Conservation (phyloP, 768 basidiomycete species). For the Clathrus columnatus region DNA sequence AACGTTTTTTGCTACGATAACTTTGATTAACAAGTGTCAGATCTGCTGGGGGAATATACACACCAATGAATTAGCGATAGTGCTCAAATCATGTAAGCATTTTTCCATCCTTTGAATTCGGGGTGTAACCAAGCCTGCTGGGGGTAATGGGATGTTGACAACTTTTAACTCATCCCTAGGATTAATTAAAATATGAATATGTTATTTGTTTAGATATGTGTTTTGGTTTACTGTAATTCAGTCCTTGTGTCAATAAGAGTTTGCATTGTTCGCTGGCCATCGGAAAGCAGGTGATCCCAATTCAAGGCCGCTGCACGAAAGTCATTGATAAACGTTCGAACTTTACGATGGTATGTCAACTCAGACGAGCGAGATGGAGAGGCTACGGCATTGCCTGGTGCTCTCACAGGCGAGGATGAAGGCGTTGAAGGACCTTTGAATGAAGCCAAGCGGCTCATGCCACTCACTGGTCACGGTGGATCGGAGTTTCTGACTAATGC, state of each 20-base stretch:
- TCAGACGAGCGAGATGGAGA: constrained; percentile 42
- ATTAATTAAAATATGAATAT: no score
- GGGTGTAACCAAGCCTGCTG: constrained; percentile 49
- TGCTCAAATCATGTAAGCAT: constrained; percentile 49
- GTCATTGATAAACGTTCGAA: constrained; percentile 61
- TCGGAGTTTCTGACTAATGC: no score
- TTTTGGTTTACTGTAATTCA: constrained; percentile 79
- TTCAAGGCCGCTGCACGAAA: constrained; percentile 51
- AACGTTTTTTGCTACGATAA: constrained; percentile 57
- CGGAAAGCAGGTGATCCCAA: constrained; percentile 77
- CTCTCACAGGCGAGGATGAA: constrained; percentile 49
- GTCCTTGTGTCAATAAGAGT: constrained; percentile 71
- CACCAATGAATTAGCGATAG: constrained; percentile 58
- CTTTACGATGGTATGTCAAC: constrained; percentile 74
- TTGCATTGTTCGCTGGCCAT: constrained; percentile 70
- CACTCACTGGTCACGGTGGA: no score
- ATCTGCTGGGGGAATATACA: constrained; percentile 18
- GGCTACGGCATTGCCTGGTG: constrained; percentile 30
- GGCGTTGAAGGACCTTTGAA: constrained; percentile 78
- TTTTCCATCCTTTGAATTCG: constrained; percentile 63
- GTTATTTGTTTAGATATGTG: no score
- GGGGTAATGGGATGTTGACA: constrained; percentile 40
- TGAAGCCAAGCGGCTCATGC: constrained; percentile 60
- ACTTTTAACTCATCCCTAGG: constrained; percentile 50
- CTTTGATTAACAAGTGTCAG: neutral